Evolutionary conservation across 352 stramenopile species (phyloP).

Genomic region (Thraustochytrium aureum): DNA sequence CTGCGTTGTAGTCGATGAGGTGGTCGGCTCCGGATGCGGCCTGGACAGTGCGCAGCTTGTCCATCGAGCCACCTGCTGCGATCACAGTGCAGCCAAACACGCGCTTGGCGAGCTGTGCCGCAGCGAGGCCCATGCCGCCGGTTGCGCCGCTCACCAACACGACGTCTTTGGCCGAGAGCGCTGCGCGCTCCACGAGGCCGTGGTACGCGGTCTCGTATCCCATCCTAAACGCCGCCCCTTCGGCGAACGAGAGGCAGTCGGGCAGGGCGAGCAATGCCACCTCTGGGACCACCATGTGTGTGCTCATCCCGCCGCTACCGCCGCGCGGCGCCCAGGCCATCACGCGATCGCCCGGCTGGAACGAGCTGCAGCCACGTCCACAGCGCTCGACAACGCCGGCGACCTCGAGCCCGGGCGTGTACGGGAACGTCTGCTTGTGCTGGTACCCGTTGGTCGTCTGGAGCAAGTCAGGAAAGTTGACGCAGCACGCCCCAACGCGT

Average conservation of each 20-base stretch:
- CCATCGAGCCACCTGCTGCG: constrained; percentile 14
- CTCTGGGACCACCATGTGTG: not conserved
- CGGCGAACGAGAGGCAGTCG: not conserved
- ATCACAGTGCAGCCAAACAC: constrained; percentile 51
- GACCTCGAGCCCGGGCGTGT: constrained; percentile 46
- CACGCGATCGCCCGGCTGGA: not conserved
- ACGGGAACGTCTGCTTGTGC: constrained; percentile 38
- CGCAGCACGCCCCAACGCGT: constrained; percentile 21
- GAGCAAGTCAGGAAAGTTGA: constrained; percentile 34
- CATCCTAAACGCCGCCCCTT: constrained; percentile 30
- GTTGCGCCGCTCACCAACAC: constrained; percentile 42
- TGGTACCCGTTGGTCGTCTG: constrained; percentile 50
- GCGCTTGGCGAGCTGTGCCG: constrained; percentile 27
- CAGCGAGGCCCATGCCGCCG: constrained; percentile 36
- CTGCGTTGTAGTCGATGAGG: constrained; percentile 38
- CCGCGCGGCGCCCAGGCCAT: constrained; percentile 5
- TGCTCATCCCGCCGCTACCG: not conserved
- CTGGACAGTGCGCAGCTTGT: constrained; percentile 33
- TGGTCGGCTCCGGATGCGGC: constrained; percentile 21
- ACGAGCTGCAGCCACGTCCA: not conserved
- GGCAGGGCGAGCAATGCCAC: constrained; percentile 24
- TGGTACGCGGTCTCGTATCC: constrained; percentile 51
- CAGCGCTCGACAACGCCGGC: constrained; percentile 12
- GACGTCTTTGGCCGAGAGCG: constrained; percentile 1
- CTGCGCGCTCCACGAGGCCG: constrained; percentile 31